Conservation (phyloP, 352 stramenopile species). For the Albugo candida region DNA sequence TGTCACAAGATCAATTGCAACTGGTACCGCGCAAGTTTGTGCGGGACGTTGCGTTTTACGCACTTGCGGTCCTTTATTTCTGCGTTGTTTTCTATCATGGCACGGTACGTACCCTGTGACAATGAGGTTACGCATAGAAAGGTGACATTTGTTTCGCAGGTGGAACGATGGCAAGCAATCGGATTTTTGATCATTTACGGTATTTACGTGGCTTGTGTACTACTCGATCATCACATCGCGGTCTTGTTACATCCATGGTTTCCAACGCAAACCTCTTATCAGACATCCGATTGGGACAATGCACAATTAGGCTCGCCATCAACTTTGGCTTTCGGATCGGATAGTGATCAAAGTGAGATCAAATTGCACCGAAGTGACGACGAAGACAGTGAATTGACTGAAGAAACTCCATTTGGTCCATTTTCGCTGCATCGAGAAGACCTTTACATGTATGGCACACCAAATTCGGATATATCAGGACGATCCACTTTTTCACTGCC, state of each 20-base stretch:
- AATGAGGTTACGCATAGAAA: neutral
- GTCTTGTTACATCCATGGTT: conserved; percentile 5
- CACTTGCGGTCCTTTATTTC: conserved; percentile 42
- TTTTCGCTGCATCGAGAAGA: no score
- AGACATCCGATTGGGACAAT: no score
- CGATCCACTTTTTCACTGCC: no score
- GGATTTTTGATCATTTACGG: conserved; percentile 58
- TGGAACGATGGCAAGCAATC: conserved; percentile 30
- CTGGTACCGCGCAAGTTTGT: conserved; percentile 56
- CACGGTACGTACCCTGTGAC: conserved; percentile 6
- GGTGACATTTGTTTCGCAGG: conserved; percentile 10
- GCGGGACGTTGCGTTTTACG: conserved; percentile 59
- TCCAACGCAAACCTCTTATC: no score
- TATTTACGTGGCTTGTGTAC: conserved; percentile 31
- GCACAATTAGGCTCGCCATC: no score
- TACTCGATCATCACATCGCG: conserved; percentile 30
- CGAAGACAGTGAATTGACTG: no score
- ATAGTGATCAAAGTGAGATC: no score
- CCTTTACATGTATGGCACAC: no score
- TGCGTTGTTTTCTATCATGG: conserved; percentile 53
- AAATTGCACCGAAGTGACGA: no score
- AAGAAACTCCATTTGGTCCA: no score
- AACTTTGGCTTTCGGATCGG: no score
- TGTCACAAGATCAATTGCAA: conserved; percentile 46
- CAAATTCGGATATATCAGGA: no score